These are phyloP conservation scores for Pseudogymnoascus sp. DNA, from an alignment of 2,329 filamentous ascomycete genomes.

Conservation along the genomic window DNA sequence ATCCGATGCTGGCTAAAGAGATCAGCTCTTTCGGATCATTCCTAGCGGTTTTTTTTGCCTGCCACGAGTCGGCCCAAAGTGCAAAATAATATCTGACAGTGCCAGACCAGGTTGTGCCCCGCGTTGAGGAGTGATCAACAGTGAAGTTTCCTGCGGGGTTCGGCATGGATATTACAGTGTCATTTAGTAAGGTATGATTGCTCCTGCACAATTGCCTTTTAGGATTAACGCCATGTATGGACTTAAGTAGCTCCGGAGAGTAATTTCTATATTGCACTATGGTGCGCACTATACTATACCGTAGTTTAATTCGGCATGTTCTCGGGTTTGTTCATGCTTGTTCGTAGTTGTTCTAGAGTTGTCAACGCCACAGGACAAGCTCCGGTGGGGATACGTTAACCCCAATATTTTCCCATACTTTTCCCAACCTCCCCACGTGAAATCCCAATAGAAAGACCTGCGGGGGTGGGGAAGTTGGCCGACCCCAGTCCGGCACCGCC, in stretches of 20 bases:
- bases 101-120: neutral
- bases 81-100: neutral
- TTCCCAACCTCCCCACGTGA: neutral
- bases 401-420: neutral
- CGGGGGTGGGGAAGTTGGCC: slow-evolving; percentile 7
- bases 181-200: slow-evolving; percentile 4
- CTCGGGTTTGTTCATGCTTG: neutral
- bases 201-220: neutral
- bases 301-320: neutral
- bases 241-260: neutral
- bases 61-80: neutral
- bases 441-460: slow-evolving; percentile 6
- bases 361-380: neutral
- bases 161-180: slow-evolving; percentile 5
- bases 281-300: neutral
- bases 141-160: slow-evolving; percentile 2
- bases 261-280: neutral
- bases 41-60: neutral
- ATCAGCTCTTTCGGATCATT: slow-evolving; percentile 3
- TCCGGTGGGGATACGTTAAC: neutral
- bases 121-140: slow-evolving; percentile 2
- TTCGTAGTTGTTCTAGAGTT: neutral
- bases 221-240: neutral
- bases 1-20: slow-evolving; percentile 1
- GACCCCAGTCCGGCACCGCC: neutral